Base-by-base conservation (phyloP, 2,329 filamentous ascomycete genomes). In the Nemania serpens region DNA sequence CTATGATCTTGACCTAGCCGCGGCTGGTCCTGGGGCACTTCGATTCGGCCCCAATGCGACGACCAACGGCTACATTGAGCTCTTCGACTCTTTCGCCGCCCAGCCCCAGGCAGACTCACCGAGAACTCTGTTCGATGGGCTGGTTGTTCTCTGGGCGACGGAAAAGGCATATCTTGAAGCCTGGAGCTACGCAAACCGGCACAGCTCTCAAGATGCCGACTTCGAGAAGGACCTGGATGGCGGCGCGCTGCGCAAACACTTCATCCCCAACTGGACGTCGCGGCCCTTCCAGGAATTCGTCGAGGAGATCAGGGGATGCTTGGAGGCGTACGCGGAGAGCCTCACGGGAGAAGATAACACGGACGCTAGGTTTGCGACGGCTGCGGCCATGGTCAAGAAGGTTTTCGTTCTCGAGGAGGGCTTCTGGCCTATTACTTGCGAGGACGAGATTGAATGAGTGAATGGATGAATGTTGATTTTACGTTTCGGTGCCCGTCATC, bases 101-200 rank as follows among this genome's bases (percentile, higher is more conserved):
- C 55, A 48, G 15, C 42, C 13, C 53, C 60, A 5, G 29, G 50
- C 11, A 55, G 58, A 49, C 10, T 51, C 33, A 7, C 25, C 43
- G n/a, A 66, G 55, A 63, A 62, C 68, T 9, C 66, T 73, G 69
- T 75, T 93, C 2, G 88, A 92, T 71, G 88, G 87, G 5, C 79
- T 91, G 63, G 82, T 91, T 2, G 81, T 91, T n/a, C 82, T 93
- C 22, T 93, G 89, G 87, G 87, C 86, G n/a, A 91, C 88, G 1
- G 90, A 94, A 75, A 85, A 80, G 48, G 83, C 81, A 61, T 89
- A 88, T 70, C 71, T 88, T 17, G 78, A 83, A 41, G 81, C 86
- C 12, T 89, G 87, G 87, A 78, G 76, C 10, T 82, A 79, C 72
- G 81, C 82, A 3, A 78, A 73, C 63, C 64, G 71, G 4, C 75